Base-by-base conservation (phyloP, 192 early-diverging fungal species). In the Thoreauomyces humboldtii region DNA sequence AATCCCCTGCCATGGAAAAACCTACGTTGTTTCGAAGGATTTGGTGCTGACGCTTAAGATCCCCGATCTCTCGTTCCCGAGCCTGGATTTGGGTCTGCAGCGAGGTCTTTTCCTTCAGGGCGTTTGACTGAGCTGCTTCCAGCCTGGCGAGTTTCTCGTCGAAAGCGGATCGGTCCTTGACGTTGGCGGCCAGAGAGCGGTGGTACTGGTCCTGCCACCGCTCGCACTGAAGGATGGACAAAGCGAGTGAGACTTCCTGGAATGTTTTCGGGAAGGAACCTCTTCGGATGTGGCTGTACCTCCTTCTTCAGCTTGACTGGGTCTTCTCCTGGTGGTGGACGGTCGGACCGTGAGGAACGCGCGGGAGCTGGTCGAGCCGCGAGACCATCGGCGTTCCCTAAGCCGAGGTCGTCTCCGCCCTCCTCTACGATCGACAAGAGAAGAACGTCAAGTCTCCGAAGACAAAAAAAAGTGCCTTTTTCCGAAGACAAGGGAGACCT, bases 31-130 rank as follows among this genome's bases (percentile, higher is more conserved):
- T 29, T 32, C 35, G 9, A 15, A 72, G 32, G 1, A 24, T 11
- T 0, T 2, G 22, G 12, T 69, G 32, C n/a, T 52, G 36, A 4
- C 50, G 42, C 15, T n/a, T 12, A 3, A 72, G 28, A 54, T 69
- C 67, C 17, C 14, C 2, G 4, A 74, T 7, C 36, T 74, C 61
- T 14, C 51, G 63, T 17, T 74, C 72, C 46, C 60, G 63, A 9
- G 51, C 27, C 4, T 46, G 28, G 15, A 27, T 9, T 7, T 52
- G n/a, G 15, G 67, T 25, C 52, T 61, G 54, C 34, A 67, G 27
- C 29, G 29, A n/a, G 34, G 45, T 71, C 57, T 65, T 74, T 24
- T 74, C 72, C 62, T 70, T 70, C 1, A 65, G 11, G 17, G 21
- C 21, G 27, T 19, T 47, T 33, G 57, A 50, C 12, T 58, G 62